phyloP scores from a whole-genome alignment of 2,329 filamentous ascomycete species.

The Tolypocladium paradoxum region DNA sequence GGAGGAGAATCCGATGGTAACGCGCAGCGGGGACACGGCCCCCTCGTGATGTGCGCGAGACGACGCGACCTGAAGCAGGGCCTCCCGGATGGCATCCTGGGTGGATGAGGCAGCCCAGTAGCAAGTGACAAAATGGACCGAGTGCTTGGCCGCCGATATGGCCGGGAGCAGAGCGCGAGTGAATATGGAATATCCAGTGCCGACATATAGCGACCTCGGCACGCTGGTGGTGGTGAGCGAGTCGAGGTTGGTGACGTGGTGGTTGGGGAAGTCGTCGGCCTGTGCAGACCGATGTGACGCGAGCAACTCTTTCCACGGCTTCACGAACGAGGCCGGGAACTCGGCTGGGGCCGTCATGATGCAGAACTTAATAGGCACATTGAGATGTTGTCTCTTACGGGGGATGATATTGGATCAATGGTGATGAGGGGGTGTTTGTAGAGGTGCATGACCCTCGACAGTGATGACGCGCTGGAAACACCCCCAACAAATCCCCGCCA shows the following conservation, averaged over 20 bases:
- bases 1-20: conserved; percentile 70
- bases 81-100: conserved; percentile 42
- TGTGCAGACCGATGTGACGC: conserved; percentile 21
- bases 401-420: not conserved
- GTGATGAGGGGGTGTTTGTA: not conserved
- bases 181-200: conserved; percentile 48
- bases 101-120: conserved; percentile 66
- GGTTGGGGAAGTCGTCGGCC: conserved; percentile 35
- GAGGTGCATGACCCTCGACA: not conserved
- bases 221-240: conserved; percentile 37
- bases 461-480: too few species aligned
- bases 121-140: conserved; percentile 69
- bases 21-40: conserved; percentile 31
- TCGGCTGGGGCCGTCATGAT: conserved; percentile 4
- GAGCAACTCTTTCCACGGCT: conserved; percentile 25
- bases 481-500: too few species aligned
- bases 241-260: conserved; percentile 31
- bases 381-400: not conserved
- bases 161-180: conserved; percentile 46
- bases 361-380: not conserved
- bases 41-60: conserved; percentile 17
- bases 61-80: conserved; percentile 48
- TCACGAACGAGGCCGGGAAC: conserved; percentile 27
- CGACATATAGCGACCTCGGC: conserved; percentile 39
- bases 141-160: conserved; percentile 47